Percentiles rank a stretch among this genome's conserved stretches.
These are phyloP conservation scores for Panus rudis DNA, from an alignment of 768 basidiomycete species.

Conservation along the genomic window DNA sequence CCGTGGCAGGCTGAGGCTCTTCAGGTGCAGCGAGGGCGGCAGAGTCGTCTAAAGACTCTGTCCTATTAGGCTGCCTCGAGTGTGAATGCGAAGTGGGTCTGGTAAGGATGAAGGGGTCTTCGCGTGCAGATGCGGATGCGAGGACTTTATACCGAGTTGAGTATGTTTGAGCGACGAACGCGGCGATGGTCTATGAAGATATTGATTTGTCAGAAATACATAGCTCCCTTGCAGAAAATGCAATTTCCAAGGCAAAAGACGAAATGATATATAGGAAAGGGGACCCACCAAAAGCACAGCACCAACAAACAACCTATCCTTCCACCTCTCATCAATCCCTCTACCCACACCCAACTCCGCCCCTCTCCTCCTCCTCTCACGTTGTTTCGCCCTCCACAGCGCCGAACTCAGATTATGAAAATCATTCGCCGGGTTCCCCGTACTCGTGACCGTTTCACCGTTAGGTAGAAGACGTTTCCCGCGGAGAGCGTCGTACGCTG, in stretches of 20 bases:
- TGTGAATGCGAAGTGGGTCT: too few relatives aligned
- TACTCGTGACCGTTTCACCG: conserved; percentile 14
- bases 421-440: conserved; percentile 6
- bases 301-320: conserved; percentile 54
- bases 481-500: conserved; percentile 60
- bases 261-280: background rate
- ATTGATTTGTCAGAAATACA: background rate
- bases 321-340: conserved; percentile 53
- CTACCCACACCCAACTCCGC: conserved; percentile 39
- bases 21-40: too few relatives aligned
- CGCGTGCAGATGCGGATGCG: too few relatives aligned
- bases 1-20: too few relatives aligned
- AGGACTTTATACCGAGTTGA: too few relatives aligned
- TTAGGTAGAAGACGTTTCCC: conserved; percentile 19
- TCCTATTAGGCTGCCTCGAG: too few relatives aligned
- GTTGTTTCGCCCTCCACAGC: conserved; percentile 34
- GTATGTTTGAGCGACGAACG: conserved; percentile 21
- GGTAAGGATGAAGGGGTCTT: too few relatives aligned
- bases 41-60: too few relatives aligned
- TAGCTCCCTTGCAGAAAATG: background rate
- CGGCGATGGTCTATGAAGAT: conserved; percentile 13
- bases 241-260: conserved; percentile 4
- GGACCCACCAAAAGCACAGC: conserved; percentile 42
- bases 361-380: too few relatives aligned
- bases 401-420: conserved; percentile 25